Evolutionary conservation across 2,329 filamentous ascomycete genomes (phyloP).

Genomic region (Botrytis galanthina): DNA sequence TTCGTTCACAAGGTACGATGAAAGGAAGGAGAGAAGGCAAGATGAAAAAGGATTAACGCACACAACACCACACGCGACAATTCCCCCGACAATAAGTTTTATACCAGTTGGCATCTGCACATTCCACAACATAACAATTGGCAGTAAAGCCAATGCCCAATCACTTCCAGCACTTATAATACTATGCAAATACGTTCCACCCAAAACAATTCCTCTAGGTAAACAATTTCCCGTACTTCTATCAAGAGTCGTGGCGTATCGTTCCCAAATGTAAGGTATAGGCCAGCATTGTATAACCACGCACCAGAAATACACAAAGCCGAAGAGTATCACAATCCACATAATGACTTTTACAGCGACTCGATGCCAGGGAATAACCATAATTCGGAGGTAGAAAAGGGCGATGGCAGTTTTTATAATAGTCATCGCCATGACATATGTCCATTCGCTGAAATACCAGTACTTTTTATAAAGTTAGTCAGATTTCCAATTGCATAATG

Average conservation of each 20-base stretch:
- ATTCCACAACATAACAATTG: constrained; percentile 1
- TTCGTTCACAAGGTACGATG: not conserved
- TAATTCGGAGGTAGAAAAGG: constrained; percentile 7
- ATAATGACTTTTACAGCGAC: not conserved
- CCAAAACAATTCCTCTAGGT: not conserved
- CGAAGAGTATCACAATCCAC: not conserved
- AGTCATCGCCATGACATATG: not conserved
- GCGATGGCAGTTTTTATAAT: not conserved
- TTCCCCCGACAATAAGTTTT: not conserved
- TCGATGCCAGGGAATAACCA: not conserved
- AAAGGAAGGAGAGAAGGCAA: too few species aligned
- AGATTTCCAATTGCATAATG: not conserved
- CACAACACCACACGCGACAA: not conserved
- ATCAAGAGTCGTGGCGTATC: not conserved
- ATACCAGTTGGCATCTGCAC: not conserved
- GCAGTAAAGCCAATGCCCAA: not conserved
- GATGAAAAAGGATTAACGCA: not conserved
- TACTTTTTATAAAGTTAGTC: not conserved
- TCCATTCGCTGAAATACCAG: not conserved
- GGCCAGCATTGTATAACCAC: not conserved
- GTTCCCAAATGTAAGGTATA: not conserved
- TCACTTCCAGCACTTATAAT: not conserved
- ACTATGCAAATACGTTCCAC: not conserved
- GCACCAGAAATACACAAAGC: not conserved
- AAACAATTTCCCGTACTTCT: not conserved